Base-by-base conservation (phyloP, 202 grass and related monocot species). In the Eragrostis tef region DNA sequence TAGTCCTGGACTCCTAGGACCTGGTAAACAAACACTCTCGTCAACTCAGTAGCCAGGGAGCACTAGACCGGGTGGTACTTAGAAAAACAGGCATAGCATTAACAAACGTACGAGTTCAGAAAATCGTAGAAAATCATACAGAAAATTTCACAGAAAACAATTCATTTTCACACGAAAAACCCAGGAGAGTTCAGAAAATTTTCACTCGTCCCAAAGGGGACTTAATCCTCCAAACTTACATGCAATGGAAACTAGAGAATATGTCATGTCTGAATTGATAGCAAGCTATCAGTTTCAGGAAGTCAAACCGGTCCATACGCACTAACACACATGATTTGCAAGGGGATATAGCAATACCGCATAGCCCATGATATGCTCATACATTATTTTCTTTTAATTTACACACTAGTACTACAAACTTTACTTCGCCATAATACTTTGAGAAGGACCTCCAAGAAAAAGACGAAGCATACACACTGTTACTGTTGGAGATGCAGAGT, bases 351-450 rank as follows among this genome's bases (percentile, higher is more conserved):
- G 34, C 17, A 71, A 64, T 1, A 61, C 67, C 17, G 62, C n/a
- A 88, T 21, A 58, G 6, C 46, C 65, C 66, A 73, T 70, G 36
- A 26, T 70, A 77, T 81, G 41, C 59, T 53, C 79, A 64, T 56
- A 13, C 63, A 82, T 86, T 89, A 86, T 86, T 89, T 60, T 49
- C 60, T 63, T 44, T 60, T 31, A 62, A 45, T 80, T 79, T 89
- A 86, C 85, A 79, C 70, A 83, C 68, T 67, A 25, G n/a, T n/a
- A 25, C 82, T 64, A 83, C 83, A 83, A 53, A 21, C 74, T 75
- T 46, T 46, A 36, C 68, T 24, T 51, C 59, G n/a, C 29, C 71
- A 46, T 24, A 64, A 79, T 19, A 67, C 49, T 60, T 29, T 86
- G 43, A 62, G 43, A 31, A 78, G 34, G 16, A 60, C 59, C 19